Evolutionary conservation across 176 grass and related monocot species (phyloP), one percentile per base, ranked within the genome.

Genomic region (Musa troglodytarum): DNA sequence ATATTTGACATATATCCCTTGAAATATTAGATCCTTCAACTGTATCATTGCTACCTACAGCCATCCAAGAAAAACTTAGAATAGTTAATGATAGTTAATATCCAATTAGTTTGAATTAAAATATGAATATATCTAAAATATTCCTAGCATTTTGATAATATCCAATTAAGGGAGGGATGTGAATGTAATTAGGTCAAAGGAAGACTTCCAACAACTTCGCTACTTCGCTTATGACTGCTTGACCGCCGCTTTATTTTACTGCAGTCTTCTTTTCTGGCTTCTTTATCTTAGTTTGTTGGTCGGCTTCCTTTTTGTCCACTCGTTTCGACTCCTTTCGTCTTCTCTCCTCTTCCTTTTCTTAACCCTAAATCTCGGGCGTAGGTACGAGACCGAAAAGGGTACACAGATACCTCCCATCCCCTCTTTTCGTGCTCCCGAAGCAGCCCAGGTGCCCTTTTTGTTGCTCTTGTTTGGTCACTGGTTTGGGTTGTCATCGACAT

Each of bases 371-470:
- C 68, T 43, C 34, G 34, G 34, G 34, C 19, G 15, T 9, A 20
- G 43, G 43, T 70, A 70, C 68, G 68, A 50, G 49, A 22, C 21
- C 68, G 51, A 70, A 70, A 51, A 25, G 68, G n/a, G 68, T 14
- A 19, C 34, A 70, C 49, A 12, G 63, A 70, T 70, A 4, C 49
- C 19, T 19, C 68, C 19, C 51, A 70, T 70, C 20, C 49, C 10
- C 49, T 49, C 49, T 21, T 70, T 70, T 51, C 2, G 43, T 15
- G 7, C 49, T 25, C 68, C 43, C 12, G 49, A 22, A 10, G 66
- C 63, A 43, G 34, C 6, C 68, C 68, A 70, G 68, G 68, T 70
- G 15, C 7, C 12, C n/a, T 11, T 43, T n/a, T 50, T 50, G 9
- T 49, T 70, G 9, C 16, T 50, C 24, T 65, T 24, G 62, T 65